These are phyloP conservation scores for Massospora cicadina DNA, from an alignment of 371 early-diverging fungal species.

Conservation along the genomic window DNA sequence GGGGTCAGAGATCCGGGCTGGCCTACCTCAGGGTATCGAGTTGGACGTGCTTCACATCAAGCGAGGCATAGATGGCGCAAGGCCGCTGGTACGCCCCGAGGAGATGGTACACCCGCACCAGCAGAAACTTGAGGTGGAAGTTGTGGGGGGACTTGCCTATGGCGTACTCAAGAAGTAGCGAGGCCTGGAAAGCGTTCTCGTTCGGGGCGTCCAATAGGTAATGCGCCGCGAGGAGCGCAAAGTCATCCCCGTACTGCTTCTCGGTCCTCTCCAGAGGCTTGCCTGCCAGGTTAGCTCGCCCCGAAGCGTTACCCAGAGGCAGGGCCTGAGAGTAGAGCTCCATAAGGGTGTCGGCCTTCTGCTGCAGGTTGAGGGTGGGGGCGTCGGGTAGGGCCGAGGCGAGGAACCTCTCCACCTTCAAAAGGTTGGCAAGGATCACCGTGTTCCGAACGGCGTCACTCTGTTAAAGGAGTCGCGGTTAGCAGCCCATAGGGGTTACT, in stretches of 20 bases:
- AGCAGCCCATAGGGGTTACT: too few relatives aligned
- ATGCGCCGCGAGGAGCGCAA: background rate
- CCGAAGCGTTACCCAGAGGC: background rate
- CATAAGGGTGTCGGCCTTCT: background rate
- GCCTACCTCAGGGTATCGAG: background rate
- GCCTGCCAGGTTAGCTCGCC: background rate
- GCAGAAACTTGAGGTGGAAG: slow-evolving; percentile 1
- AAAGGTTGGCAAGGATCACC: background rate
- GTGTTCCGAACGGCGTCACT: background rate
- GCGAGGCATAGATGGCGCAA: too few relatives aligned
- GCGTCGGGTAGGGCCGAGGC: too few relatives aligned
- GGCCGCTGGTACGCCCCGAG: background rate
- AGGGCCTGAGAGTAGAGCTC: background rate
- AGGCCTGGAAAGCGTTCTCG: background rate
- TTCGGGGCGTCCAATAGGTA: background rate
- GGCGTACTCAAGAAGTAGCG: background rate
- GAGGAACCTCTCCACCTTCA: background rate
- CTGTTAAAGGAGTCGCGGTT: too few relatives aligned
- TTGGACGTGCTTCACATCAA: background rate
- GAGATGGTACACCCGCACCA: background rate
- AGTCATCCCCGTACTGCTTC: slow-evolving; percentile 1
- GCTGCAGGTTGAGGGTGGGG: background rate
- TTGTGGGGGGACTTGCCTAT: background rate
- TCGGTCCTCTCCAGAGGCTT: background rate
- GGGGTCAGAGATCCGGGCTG: background rate